Evolutionary conservation across 345 rosid genomes (phyloP).

Genomic region (Salix viminalis): DNA sequence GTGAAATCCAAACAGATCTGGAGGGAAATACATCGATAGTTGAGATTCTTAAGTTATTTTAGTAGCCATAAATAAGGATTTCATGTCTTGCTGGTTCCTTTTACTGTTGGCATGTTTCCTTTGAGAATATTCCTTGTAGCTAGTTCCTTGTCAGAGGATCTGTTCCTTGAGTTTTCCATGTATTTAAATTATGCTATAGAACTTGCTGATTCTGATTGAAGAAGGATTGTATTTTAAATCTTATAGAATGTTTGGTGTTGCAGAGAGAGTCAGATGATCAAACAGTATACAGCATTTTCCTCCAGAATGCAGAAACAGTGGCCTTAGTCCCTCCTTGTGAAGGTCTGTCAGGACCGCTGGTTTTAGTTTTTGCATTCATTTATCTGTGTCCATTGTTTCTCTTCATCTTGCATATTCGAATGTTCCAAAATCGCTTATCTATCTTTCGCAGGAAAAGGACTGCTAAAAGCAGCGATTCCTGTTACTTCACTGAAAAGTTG

Average conservation of each 20-base stretch:
- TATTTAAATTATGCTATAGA: background rate
- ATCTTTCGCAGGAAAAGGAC: slow-evolving; percentile 39
- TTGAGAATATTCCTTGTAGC: background rate
- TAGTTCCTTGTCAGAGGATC: background rate
- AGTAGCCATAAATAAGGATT: background rate
- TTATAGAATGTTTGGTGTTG: slow-evolving; percentile 6
- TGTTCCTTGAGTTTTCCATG: background rate
- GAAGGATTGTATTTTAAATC: background rate
- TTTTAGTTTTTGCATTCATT: background rate
- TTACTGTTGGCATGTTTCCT: background rate
- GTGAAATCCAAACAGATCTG: background rate
- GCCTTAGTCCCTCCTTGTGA: slow-evolving; percentile 54
- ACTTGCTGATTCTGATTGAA: background rate
- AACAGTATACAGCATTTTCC: slow-evolving; percentile 45
- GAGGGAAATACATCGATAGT: background rate
- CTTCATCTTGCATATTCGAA: background rate
- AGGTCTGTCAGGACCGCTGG: slow-evolving; percentile 31
- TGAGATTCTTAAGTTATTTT: background rate
- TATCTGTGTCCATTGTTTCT: background rate
- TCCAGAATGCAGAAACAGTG: slow-evolving; percentile 85
- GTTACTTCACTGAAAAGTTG: slow-evolving; percentile 67
- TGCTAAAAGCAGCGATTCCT: slow-evolving; percentile 41
- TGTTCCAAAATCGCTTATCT: background rate
- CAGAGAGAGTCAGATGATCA: slow-evolving; percentile 45
- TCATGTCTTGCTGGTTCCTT: background rate